Evolutionary conservation across 2,329 filamentous ascomycete species (phyloP).

Genomic region (Cordyceps pruinosa): DNA sequence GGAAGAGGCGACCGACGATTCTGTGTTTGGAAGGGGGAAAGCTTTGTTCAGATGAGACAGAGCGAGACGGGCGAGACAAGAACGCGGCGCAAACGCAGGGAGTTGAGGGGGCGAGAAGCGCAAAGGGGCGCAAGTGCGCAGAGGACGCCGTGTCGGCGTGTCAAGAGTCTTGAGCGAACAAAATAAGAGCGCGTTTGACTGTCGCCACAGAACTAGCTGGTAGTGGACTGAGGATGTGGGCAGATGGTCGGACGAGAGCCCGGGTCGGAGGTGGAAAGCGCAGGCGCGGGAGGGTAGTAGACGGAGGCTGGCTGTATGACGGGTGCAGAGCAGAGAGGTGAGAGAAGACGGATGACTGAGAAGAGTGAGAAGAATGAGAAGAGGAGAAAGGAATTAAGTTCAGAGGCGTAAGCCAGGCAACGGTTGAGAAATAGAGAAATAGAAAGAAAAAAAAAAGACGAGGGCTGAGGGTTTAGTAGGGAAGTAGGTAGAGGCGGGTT

Average conservation of each 20-base stretch:
- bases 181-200: conserved; percentile 17
- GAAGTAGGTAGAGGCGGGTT: background rate
- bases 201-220: conserved; percentile 14
- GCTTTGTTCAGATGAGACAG: background rate
- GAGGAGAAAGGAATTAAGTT: background rate
- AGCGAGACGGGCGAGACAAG: background rate
- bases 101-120: background rate
- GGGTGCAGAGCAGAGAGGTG: background rate
- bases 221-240: conserved; percentile 4
- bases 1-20: too few relatives aligned
- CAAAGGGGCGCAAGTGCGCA: conserved; percentile 16
- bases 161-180: conserved; percentile 16
- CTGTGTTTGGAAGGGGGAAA: background rate
- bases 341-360: too few relatives aligned
- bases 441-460: background rate
- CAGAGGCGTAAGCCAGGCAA: background rate
- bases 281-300: background rate
- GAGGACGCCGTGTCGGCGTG: conserved; percentile 18
- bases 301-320: background rate
- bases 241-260: background rate
- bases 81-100: conserved; percentile 2
- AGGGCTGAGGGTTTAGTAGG: background rate
- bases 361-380: background rate
- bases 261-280: background rate
- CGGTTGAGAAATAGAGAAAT: background rate